Base-by-base conservation (phyloP, 148 eudicot genomes). In the Oxyria digyna region DNA sequence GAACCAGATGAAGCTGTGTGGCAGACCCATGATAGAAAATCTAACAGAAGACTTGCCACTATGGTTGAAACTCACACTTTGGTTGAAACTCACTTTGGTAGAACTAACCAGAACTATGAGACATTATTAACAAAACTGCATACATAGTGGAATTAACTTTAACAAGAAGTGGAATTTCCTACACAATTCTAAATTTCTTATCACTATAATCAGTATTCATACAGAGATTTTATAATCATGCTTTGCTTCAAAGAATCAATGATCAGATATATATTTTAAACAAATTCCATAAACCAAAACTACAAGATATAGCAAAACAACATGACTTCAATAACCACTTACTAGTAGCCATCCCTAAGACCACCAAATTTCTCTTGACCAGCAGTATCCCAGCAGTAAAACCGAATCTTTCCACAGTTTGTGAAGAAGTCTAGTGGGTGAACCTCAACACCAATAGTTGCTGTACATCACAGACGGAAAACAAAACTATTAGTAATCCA, bases 361-460 rank as follows among this genome's bases (percentile, higher is more conserved):
- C 90, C 90, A 42, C 90, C 90, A 69, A 86, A 86, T 78, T 86
- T 86, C 75, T 86, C 90, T 70, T 86, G 90, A 9, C 90, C 90
- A 38, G 90, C 90, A 3, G 90, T 86, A 83, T 86, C 90, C 90
- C 90, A 86, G 81, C 90, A 86, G 68, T 86, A 86, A 75, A 81
- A 86, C 33, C 90, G 72, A 50, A 86, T 81, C 43, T 73, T 64
- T 12, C 90, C 90, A 72, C 87, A 83, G 75, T 86, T 86, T 4
- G 90, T 86, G 41, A 49, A 69, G 84, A 86, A 86, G 69, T 86
- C 90, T 75, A 86, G 69, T 10, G 90, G 90, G 57, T 86, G 90
- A 78, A 86, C 90, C 72, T 86, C 90, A 17, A 86, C 90, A 63
- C 90, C 90, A 78, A 86, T 86, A 21, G 90, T 86, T 23, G 90